Percentiles rank a stretch among this genome's conserved stretches.
These are phyloP conservation scores for Mixia osmundae DNA, from an alignment of 1,284 basidiomycete species.

Conservation along the genomic window DNA sequence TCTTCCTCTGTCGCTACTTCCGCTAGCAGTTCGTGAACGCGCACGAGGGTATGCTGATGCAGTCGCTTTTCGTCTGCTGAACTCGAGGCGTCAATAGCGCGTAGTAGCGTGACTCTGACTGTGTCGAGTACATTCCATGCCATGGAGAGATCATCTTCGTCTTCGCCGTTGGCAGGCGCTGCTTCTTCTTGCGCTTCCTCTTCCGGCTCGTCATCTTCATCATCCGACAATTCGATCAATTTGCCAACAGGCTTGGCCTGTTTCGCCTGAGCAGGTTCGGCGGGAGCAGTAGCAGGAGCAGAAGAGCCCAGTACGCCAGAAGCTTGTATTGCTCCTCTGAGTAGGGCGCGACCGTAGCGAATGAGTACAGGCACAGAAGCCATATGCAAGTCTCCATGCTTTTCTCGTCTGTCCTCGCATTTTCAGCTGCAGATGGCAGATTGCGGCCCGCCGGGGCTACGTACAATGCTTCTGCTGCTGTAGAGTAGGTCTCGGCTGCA, in stretches of 20 bases:
- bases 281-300: slow-evolving; percentile 6
- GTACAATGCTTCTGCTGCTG: slow-evolving; percentile 1
- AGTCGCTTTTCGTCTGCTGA: slow-evolving; percentile 3
- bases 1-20: slow-evolving; percentile 17
- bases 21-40: slow-evolving; percentile 14
- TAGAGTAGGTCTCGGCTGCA: neutral
- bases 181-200: slow-evolving; percentile 9
- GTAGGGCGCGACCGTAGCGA: slow-evolving; percentile 18
- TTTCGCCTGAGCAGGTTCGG: neutral
- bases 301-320: slow-evolving; percentile 13
- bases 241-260: slow-evolving; percentile 1
- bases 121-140: slow-evolving; percentile 15
- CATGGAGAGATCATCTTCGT: slow-evolving; percentile 15
- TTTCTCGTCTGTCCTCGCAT: slow-evolving; percentile 7
- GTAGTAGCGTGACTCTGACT: slow-evolving; percentile 10
- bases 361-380: slow-evolving; percentile 16
- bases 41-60: slow-evolving; percentile 11
- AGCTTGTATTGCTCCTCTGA: slow-evolving; percentile 16
- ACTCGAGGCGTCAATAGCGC: neutral
- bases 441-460: neutral
- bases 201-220: slow-evolving; percentile 9
- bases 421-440: neutral
- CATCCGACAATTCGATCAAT: neutral
- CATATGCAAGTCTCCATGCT: slow-evolving; percentile 15
- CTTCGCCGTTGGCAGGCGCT: slow-evolving; percentile 8